Evolutionary conservation across 208 protist species (phyloP).

Genomic region (Wallacemonas sp.): DNA sequence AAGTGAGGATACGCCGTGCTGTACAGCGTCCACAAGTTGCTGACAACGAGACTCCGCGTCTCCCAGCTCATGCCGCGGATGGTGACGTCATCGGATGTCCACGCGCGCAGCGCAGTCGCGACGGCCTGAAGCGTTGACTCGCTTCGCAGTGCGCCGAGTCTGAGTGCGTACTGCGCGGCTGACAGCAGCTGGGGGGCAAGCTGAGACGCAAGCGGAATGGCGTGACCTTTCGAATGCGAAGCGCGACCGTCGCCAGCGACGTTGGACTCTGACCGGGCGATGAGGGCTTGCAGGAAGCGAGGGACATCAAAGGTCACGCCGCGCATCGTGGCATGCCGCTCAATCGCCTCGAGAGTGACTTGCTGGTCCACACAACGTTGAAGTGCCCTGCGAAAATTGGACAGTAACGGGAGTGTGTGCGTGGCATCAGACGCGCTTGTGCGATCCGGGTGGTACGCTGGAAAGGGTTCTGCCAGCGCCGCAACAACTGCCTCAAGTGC

Average conservation of each 20-base stretch:
- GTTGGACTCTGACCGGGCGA: background rate
- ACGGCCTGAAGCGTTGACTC: background rate
- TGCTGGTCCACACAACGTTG: background rate
- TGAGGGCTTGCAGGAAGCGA: background rate
- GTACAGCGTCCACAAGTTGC: background rate
- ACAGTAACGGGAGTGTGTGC: background rate
- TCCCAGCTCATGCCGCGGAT: background rate
- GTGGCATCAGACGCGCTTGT: background rate
- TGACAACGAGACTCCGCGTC: background rate
- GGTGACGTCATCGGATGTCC: background rate
- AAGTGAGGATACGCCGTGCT: constrained; percentile 3
- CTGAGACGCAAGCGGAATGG: background rate
- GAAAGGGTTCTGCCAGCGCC: background rate
- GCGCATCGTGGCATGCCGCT: background rate
- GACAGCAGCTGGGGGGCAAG: background rate
- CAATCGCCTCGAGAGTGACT: background rate
- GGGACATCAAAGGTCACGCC: background rate
- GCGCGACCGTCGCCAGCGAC: too few relatives aligned
- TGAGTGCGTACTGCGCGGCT: background rate
- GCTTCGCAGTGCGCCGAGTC: background rate
- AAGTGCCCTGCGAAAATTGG: background rate
- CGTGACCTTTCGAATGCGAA: background rate
- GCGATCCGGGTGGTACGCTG: background rate
- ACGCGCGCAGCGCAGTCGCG: background rate
- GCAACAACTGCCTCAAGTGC: background rate